phyloP scores from a whole-genome alignment of 1,284 basidiomycete species.

The Moesziomyces parantarcticus region DNA sequence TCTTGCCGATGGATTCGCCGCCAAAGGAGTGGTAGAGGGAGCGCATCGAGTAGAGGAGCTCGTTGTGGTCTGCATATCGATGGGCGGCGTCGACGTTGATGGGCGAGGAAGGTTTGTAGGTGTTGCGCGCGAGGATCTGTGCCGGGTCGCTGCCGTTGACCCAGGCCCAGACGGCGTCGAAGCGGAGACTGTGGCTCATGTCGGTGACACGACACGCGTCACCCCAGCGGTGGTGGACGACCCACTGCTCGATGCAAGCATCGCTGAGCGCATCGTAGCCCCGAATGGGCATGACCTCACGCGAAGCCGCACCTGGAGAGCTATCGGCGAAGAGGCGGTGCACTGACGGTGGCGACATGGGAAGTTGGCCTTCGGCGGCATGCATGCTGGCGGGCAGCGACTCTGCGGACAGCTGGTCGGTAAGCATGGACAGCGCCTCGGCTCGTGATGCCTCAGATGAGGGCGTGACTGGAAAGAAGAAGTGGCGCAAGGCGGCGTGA shows the following conservation, averaged over 20 bases:
- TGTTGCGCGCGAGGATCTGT: conserved; percentile 32
- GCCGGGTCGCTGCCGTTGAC: conserved; percentile 45
- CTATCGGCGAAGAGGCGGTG: conserved; percentile 25
- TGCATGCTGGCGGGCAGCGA: not conserved
- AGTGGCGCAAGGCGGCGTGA: conserved; percentile 1
- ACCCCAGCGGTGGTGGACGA: conserved; percentile 33
- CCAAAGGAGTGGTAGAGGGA: conserved; percentile 21
- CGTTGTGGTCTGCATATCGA: conserved; percentile 48
- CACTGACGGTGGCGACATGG: not conserved
- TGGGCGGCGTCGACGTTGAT: conserved; percentile 41
- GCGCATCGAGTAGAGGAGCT: conserved; percentile 47
- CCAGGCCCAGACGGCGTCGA: conserved; percentile 46
- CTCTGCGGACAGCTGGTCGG: conserved; percentile 13
- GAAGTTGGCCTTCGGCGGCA: not conserved
- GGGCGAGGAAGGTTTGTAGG: conserved; percentile 18
- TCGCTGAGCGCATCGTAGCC: conserved; percentile 42
- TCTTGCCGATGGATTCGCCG: conserved; percentile 18
- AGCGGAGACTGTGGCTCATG: conserved; percentile 20
- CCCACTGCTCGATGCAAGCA: conserved; percentile 34
- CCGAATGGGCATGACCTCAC: conserved; percentile 16
- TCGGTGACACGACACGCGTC: conserved; percentile 19
- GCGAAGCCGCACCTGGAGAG: conserved; percentile 20
- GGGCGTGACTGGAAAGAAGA: conserved; percentile 12
- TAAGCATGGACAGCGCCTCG: conserved; percentile 10
- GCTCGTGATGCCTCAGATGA: conserved; percentile 11